Evolutionary conservation across 2,329 filamentous ascomycete genomes (phyloP), one percentile per base, ranked within the genome.

Genomic region (Pseudopithomyces chartarum): DNA sequence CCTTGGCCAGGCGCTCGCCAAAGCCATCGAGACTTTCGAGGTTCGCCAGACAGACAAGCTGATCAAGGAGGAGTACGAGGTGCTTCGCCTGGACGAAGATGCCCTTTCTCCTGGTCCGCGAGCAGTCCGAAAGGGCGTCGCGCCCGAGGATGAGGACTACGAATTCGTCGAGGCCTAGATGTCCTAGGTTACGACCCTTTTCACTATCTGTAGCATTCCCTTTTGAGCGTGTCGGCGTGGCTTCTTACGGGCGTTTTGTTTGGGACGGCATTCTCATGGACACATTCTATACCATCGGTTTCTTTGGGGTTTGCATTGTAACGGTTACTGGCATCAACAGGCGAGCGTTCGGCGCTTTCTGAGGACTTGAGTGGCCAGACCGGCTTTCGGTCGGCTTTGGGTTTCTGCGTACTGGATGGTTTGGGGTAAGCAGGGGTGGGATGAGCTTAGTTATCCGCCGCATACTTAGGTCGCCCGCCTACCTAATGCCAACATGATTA

Each of bases 21-120:
- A 84, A 71, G 85, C 85, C 1, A 81, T 87, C 39, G 81, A 85
- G 76, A 81, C 80, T 60, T 87, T 81, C 67, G 85, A 87, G 74
- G 82, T 81, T 59, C 81, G 81, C 64, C 82, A 85, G 74, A 87
- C 84, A 2, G 83, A 85, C 73, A 85, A 85, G 74, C 71, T 87
- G 46, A 81, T 85, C 70, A 83, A 82, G 75, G 79, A 80, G 54
- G 85, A 87, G 74, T 87, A 87, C 64, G 84, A 87, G 67, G 79
- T 78, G 64, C 81, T 77, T 62, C 80, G 80, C 51, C 61, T 68
- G 15, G 66, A 78, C 33, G 75, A 77, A 57, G 78, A 78, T 62
- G 65, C 69, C 19, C 68, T 69, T 19, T 77, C 74, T 56, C 64
- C 69, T 22, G 63, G 57, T 33, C 57, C 66, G 40, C 73, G 73